A percentile compares a stretch with the other conserved stretches of the same genome.
Evolutionary conservation across 148 eudicot species (phyloP).

Genomic region (Silene latifolia): DNA sequence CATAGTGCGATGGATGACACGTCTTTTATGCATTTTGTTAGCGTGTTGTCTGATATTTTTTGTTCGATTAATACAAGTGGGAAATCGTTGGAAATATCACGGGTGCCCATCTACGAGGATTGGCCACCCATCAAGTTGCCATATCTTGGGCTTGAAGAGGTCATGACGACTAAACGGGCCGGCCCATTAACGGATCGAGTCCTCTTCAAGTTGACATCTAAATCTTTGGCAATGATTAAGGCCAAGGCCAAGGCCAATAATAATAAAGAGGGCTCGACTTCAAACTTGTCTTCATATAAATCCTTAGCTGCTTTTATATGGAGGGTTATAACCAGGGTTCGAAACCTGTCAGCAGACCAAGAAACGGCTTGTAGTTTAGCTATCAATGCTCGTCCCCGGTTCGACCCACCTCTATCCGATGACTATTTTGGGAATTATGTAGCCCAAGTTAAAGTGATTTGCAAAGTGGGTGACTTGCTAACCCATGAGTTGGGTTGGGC

Average conservation of each 20-base stretch:
- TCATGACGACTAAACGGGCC: too few species aligned
- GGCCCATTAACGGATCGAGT: too few species aligned
- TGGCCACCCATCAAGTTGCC: conserved; percentile 6
- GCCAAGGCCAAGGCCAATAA: conserved; percentile 25
- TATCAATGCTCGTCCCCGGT: too few species aligned
- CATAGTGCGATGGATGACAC: conserved; percentile 15
- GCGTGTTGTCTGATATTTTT: conserved; percentile 6
- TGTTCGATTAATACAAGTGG: neutral
- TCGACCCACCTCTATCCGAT: too few species aligned
- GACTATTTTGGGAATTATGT: too few species aligned
- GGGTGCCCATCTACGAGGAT: neutral
- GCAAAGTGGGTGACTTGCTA: too few species aligned
- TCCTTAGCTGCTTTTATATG: conserved; percentile 61
- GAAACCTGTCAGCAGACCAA: too few species aligned
- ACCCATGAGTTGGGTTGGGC: conserved; percentile 43
- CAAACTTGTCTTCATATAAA: conserved; percentile 62
- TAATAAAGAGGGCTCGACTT: neutral
- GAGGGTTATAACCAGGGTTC: too few species aligned
- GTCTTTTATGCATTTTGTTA: conserved; percentile 7
- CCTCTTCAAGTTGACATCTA: conserved; percentile 14
- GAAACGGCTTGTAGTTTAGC: too few species aligned
- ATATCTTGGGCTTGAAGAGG: neutral
- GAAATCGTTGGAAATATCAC: neutral
- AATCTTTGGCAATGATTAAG: neutral
- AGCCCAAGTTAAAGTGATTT: too few species aligned